Evolutionary conservation across 2,329 filamentous ascomycete species (phyloP), one percentile per base, ranked within the genome.

Genomic region (Didymella pomorum): DNA sequence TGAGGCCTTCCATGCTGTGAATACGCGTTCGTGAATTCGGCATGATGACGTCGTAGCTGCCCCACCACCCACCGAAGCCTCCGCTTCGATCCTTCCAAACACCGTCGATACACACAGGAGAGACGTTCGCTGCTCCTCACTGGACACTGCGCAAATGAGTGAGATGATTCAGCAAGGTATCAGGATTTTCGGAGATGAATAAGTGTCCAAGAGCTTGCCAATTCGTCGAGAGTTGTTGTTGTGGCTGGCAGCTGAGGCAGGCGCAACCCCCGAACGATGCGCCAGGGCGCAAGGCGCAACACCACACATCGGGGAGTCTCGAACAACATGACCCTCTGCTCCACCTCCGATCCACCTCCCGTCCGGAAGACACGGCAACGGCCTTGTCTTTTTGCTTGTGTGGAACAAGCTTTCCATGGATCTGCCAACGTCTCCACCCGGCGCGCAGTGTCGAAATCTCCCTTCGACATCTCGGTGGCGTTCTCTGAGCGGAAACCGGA

Each of bases 41-140:
- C 43, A 51, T 25, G 29, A 60, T 60, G 58, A 60, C 58, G 58
- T 60, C 52, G 48, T 35, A 39, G 44, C n/a, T 50, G 56, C n/a
- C 29, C 56, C 56, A 53, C 56, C 29, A 41, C 21, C 37, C 29
- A 41, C 21, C 37, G 33, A 28, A 18, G 2, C 29, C 43, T 48
- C 35, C 35, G 35, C 35, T 43, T 35, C 35, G 48, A 39, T 29
- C 45, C 9, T 23, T 9, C 11, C 28, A 12, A 8, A 33, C 18
- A 4, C 14, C 9, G 35, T 39, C 18, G 16, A 18, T 11, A 20
- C 35, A 8, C 6, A 14, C 31, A n/a, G 31, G 6, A n/a, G 31
- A 35, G 2, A n/a, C 6, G 14, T 1, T n/a, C 18, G 16, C n/a
- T 39, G 35, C 16, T 35, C 16, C 16, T n/a, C 8, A n/a, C 31